Conservation (phyloP, 148 eudicot genomes). For the Chenopodium berlandieri region DNA sequence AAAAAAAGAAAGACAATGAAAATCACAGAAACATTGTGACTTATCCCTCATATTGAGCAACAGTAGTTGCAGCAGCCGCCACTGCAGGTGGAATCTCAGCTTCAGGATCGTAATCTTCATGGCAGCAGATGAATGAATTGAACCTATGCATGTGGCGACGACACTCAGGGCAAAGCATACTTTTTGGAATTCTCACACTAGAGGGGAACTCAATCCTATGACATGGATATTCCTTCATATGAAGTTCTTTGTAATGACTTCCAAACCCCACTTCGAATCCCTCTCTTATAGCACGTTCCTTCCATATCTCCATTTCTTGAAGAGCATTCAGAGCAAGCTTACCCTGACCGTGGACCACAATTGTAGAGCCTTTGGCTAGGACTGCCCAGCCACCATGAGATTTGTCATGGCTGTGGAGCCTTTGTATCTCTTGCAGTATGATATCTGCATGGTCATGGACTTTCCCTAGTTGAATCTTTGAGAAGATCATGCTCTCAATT, state of each 20-base stretch:
- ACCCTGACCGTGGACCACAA: slow-evolving; percentile 24
- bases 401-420: slow-evolving; percentile 38
- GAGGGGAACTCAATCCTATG: slow-evolving; percentile 32
- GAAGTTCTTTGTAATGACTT: slow-evolving; percentile 11
- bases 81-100: slow-evolving; percentile 15
- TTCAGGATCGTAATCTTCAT: slow-evolving; percentile 23
- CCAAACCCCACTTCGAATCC: slow-evolving; percentile 22
- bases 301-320: slow-evolving; percentile 25
- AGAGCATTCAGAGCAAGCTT: slow-evolving; percentile 15
- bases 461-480: slow-evolving; percentile 52
- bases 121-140: slow-evolving; percentile 35
- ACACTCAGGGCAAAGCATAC: slow-evolving; percentile 39
- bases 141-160: slow-evolving; percentile 27
- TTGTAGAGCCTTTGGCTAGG: slow-evolving; percentile 33
- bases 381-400: slow-evolving; percentile 38
- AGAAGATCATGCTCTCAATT: slow-evolving; percentile 61
- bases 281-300: neutral
- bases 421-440: slow-evolving; percentile 39
- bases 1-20: neutral
- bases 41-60: slow-evolving; percentile 21
- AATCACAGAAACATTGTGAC: neutral
- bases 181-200: slow-evolving; percentile 25
- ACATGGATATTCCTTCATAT: slow-evolving; percentile 23
- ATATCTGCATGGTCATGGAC: slow-evolving; percentile 28
- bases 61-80: neutral